Evolutionary conservation across 1,139 yeast species (phyloP).

Genomic region (Suhomyces yuchorum): DNA sequence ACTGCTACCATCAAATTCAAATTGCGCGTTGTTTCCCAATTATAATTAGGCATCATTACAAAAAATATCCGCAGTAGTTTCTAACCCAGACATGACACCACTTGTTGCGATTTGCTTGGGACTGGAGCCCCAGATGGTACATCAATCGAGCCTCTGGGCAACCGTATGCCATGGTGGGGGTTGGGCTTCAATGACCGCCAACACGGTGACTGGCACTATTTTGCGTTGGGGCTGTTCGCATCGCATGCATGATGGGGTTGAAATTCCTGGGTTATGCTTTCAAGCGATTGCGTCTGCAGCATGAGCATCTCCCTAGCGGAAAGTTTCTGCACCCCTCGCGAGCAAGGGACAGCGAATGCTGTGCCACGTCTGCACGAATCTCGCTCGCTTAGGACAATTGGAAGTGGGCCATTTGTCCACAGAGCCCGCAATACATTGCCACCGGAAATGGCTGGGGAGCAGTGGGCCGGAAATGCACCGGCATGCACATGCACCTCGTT

Average conservation of each 20-base stretch:
- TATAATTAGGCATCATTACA: background rate
- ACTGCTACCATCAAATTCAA: background rate
- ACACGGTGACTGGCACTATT: background rate
- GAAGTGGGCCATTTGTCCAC: too few relatives aligned
- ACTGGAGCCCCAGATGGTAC: background rate
- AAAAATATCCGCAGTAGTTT: background rate
- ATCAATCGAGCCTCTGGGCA: too few relatives aligned
- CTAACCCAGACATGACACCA: background rate
- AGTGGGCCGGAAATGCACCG: too few relatives aligned
- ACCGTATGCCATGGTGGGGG: too few relatives aligned
- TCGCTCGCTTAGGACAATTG: slow-evolving; percentile 2
- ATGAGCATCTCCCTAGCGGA: background rate
- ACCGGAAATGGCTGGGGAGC: too few relatives aligned
- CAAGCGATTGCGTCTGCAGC: background rate
- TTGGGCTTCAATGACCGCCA: too few relatives aligned
- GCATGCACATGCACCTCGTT: too few relatives aligned
- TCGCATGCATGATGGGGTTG: background rate
- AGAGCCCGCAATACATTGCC: too few relatives aligned
- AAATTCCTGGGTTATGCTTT: background rate
- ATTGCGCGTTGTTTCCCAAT: background rate
- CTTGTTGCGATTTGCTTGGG: background rate
- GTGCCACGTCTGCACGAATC: slow-evolving; percentile 1
- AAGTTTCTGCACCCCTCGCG: background rate
- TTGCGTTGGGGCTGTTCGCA: background rate
- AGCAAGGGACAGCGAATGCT: background rate